Evolutionary conservation across 495 filamentous ascomycete genomes (phyloP).

Genomic region (Umbilicaria muhlenbergii): DNA sequence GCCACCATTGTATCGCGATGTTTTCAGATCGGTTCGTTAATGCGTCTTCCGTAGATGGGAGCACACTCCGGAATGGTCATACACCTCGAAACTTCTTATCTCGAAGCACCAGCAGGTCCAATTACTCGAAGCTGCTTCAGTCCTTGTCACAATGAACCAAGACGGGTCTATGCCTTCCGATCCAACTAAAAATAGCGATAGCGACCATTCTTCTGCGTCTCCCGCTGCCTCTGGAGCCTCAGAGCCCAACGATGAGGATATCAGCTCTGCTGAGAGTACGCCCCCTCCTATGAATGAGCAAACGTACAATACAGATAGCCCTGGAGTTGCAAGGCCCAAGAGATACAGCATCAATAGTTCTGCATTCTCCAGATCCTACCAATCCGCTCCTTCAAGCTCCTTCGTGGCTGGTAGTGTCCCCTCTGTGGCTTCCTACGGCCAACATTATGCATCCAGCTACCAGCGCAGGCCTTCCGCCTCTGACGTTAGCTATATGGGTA

Average conservation of each 20-base stretch:
- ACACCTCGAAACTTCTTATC: conserved; percentile 93
- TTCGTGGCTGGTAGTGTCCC: conserved; percentile 27
- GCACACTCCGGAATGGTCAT: conserved; percentile 95
- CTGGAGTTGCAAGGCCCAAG: conserved; percentile 35
- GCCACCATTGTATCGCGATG: conserved; percentile 8
- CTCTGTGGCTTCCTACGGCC: conserved; percentile 23
- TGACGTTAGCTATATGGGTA: conserved; percentile 39
- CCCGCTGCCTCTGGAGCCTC: conserved; percentile 66
- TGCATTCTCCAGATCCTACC: conserved; percentile 69
- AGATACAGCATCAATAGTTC: conserved; percentile 49
- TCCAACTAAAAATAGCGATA: conserved; percentile 47
- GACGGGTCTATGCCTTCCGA: conserved; percentile 40
- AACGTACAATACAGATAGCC: conserved; percentile 28
- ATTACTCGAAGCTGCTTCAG: conserved; percentile 87
- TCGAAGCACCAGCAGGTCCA: conserved; percentile 99
- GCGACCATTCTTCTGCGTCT: conserved; percentile 69
- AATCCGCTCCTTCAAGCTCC: conserved; percentile 51
- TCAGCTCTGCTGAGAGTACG: conserved; percentile 42
- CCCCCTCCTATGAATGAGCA: conserved; percentile 36
- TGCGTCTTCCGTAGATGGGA: conserved; percentile 71
- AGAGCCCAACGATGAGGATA: conserved; percentile 42
- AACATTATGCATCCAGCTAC: conserved; percentile 30
- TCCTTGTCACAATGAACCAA: conserved; percentile 83
- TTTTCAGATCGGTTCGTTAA: conserved; percentile 26
- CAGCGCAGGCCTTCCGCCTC: conserved; percentile 49